Evolutionary conservation across 2,329 filamentous ascomycete species (phyloP).

Genomic region (Phaeosphaeriaceae sp.): DNA sequence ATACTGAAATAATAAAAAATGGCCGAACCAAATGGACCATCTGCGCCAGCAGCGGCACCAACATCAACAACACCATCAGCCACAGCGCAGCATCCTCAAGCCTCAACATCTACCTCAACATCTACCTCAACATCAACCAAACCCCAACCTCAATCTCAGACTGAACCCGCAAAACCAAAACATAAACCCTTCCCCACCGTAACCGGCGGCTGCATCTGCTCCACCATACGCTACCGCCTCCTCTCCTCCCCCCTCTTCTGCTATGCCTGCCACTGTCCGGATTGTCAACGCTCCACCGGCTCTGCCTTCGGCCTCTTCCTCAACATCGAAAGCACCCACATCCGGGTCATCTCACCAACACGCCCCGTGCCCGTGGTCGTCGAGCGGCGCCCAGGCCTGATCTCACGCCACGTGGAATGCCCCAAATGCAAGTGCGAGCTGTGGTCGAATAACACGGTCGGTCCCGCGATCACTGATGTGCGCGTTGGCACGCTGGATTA

Average conservation of each 20-base stretch:
- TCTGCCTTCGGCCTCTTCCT: conserved; percentile 30
- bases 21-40: no score
- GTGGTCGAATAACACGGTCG: conserved; percentile 22
- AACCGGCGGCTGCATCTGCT: conserved; percentile 37
- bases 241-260: conserved; percentile 37
- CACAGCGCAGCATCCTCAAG: neutral
- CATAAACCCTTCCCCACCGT: conserved; percentile 36
- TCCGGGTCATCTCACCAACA: conserved; percentile 22
- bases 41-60: neutral
- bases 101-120: neutral
- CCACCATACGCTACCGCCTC: conserved; percentile 31
- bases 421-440: conserved; percentile 28
- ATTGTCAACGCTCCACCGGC: conserved; percentile 36
- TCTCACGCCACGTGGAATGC: conserved; percentile 19
- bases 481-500: conserved; percentile 36
- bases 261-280: conserved; percentile 40
- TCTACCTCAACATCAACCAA: neutral
- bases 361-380: conserved; percentile 14
- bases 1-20: no score
- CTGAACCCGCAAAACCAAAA: conserved; percentile 1
- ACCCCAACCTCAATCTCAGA: neutral
- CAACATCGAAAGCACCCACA: conserved; percentile 32
- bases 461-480: conserved; percentile 19
- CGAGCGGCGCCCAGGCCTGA: neutral
- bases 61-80: neutral